A percentile compares a stretch with the other conserved stretches of the same genome.
Conservation (phyloP, 2,329 filamentous ascomycete species). For the Aureobasidium uvarum region DNA sequence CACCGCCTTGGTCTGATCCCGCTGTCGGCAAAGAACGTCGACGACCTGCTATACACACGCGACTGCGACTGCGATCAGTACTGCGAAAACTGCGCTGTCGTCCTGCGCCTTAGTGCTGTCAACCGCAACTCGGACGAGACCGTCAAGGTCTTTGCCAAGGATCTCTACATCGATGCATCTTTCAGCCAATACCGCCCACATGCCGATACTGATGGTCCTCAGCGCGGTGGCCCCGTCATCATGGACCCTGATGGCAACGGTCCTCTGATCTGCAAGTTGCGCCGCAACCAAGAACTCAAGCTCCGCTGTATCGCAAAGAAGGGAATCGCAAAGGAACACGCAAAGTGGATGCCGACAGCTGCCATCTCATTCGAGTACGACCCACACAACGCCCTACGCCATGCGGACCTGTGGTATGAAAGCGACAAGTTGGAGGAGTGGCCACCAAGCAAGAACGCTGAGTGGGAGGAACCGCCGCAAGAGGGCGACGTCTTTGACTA, state of each 20-base stretch:
- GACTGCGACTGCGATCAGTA: constrained; percentile 97
- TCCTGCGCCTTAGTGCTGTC: constrained; percentile 72
- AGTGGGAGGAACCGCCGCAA: constrained; percentile 73
- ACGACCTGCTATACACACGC: constrained; percentile 78
- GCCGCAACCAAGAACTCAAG: constrained; percentile 84
- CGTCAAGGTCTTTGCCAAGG: constrained; percentile 91
- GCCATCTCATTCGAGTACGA: constrained; percentile 98
- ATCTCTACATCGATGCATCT: constrained; percentile 63
- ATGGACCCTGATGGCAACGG: constrained; percentile 78
- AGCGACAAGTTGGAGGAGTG: constrained; percentile 78
- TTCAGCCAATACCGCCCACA: constrained; percentile 12
- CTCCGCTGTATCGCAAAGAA: constrained; percentile 95
- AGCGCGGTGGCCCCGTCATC: constrained; percentile 71
- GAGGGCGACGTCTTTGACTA: constrained; percentile 89
- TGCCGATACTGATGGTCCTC: constrained; percentile 1
- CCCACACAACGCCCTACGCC: constrained; percentile 90
- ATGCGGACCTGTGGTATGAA: constrained; percentile 95
- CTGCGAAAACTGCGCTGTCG: constrained; percentile 88
- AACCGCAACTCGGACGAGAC: constrained; percentile 74
- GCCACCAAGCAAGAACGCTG: constrained; percentile 66
- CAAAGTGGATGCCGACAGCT: constrained; percentile 92
- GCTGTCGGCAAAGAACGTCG: constrained; percentile 78
- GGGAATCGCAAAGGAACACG: constrained; percentile 97
- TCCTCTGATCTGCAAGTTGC: constrained; percentile 83
- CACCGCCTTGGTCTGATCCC: constrained; percentile 90